Base-by-base conservation (phyloP, 2,329 filamentous ascomycete genomes). In the Cladobotryum protrusum region DNA sequence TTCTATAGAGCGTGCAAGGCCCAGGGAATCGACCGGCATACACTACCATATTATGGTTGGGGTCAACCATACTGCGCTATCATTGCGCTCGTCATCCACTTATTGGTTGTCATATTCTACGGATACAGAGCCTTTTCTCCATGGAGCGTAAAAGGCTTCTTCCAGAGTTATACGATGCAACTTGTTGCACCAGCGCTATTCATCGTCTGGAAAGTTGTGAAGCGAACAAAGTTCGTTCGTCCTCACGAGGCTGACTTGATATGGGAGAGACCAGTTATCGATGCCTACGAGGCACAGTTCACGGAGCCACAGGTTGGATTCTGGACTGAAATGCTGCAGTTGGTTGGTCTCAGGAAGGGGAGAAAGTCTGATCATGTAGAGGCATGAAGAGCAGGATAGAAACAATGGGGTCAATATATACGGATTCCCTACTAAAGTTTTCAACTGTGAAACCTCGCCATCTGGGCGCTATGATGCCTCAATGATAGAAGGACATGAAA, bases 131-230 rank as follows among this genome's bases (percentile, higher is more conserved):
- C 72, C 1, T 79, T 79, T 60, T 57, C 60, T 14, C 66, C 67
- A 14, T 84, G 81, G 74, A 63, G 65, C 19, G 67, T 72, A 15
- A 65, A 72, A 3, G 68, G 59, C 34, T 76, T 78, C 60, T 70
- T 77, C 63, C 65, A 71, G 15, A 77, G 78, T 67, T 82, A 82
- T 64, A 76, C 75, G 24, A 80, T 82, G 76, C 68, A 77, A 52
- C 64, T 81, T 13, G 61, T 83, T 19, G 73, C 75, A 0, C 72
- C 75, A 7, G 60, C 79, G 34, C 66, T 81, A 24, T 85, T 77
- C 61, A 47, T 75, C 17, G 71, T 72, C 57, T 88, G 82, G 81
- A 88, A 87, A 67, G 7, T 86, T 1, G 17, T 81, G 62, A 80
- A 82, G 68, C 71, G 70, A 50, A 86, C 83, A 2, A 73, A 72